Evolutionary conservation across 2,329 filamentous ascomycete genomes (phyloP), one percentile per base, ranked within the genome.

Genomic region (Aspergillus fumigatiaffinis): DNA sequence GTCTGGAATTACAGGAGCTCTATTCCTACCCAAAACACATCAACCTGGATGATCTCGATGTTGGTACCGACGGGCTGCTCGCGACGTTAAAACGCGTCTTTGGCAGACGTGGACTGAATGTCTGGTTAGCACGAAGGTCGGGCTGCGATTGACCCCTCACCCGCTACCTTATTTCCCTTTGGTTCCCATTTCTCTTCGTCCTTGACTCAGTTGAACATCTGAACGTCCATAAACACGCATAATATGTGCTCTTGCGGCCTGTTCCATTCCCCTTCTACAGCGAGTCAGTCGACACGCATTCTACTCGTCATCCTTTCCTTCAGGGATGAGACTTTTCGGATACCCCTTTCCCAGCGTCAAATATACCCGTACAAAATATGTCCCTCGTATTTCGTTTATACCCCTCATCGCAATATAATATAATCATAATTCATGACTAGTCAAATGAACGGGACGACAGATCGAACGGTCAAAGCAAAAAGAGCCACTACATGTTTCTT

Each of bases 1-100:
- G 65, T 46, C 63, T 76, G 21, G 62, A 68, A 49, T 66, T 79
- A 23, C 67, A 73, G 52, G 70, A 72, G 21, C 66, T 80, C 3
- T 80, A 76, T 74, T 74, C 69, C 7, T 79, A 77, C 56, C 66
- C 67, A 47, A 71, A 72, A 46, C 80, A 83, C 62, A 59, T 83
- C 50, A 81, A 80, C 57, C 66, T 82, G 20, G 80, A 83, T 62
- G 80, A 82, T 66, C 64, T 82, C 58, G 80, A 82, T 61, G 77
- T 82, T 57, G 78, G 67, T 10, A 72, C 74, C 14, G 80, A 82
- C 48, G 80, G 80, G 3, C 59, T 82, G 21, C 26, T 73, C n/a
- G 60, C 68, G 3, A 81, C 80, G 2, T 51, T 82, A 46, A 66
- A 60, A 21, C 70, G 80, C 26, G 78, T 82, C 2, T 61, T 81